Evolutionary conservation across 23 red algal species (phyloP).

Genomic region (Gracilaria domingensis): DNA sequence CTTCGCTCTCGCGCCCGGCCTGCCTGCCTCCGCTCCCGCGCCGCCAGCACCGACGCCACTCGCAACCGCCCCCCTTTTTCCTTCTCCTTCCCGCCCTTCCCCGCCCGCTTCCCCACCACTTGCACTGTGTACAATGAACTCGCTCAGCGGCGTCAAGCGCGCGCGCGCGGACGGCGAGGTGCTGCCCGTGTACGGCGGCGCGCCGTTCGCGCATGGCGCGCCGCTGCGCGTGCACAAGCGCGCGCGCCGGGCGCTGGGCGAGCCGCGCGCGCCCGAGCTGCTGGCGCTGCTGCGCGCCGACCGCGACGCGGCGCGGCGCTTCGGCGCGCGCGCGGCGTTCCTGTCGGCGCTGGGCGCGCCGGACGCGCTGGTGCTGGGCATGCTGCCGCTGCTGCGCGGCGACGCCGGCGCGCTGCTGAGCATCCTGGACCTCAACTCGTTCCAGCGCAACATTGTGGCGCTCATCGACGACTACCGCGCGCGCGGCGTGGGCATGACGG

Average conservation of each 20-base stretch:
- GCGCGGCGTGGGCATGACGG: conserved; percentile 46
- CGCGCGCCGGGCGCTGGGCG: conserved; percentile 36
- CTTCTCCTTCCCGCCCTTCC: background rate
- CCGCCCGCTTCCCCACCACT: too few species aligned
- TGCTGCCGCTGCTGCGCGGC: conserved; percentile 13
- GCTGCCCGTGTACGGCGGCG: background rate
- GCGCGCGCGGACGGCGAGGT: conserved; percentile 17
- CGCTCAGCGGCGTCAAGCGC: conserved; percentile 24
- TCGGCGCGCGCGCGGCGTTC: conserved; percentile 17
- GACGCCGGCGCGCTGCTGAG: conserved; percentile 29
- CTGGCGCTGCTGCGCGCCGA: conserved; percentile 38
- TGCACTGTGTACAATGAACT: too few species aligned
- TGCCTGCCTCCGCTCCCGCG: too few species aligned
- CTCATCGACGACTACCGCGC: conserved; percentile 36
- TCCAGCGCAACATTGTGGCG: conserved; percentile 24
- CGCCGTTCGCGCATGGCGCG: background rate
- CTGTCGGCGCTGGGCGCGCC: background rate
- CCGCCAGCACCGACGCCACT: too few species aligned
- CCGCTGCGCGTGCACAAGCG: conserved; percentile 27
- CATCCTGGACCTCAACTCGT: conserved; percentile 54
- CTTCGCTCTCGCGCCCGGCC: too few species aligned
- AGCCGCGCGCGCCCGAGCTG: conserved; percentile 21
- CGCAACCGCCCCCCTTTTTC: background rate
- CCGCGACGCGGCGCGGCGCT: conserved; percentile 11
- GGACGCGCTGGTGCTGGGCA: conserved; percentile 14